A percentile compares a stretch with the other conserved stretches of the same genome.
These are phyloP conservation scores for Aspergillus chevalieri DNA, from an alignment of 2,329 filamentous ascomycete genomes.

Conservation along the genomic window DNA sequence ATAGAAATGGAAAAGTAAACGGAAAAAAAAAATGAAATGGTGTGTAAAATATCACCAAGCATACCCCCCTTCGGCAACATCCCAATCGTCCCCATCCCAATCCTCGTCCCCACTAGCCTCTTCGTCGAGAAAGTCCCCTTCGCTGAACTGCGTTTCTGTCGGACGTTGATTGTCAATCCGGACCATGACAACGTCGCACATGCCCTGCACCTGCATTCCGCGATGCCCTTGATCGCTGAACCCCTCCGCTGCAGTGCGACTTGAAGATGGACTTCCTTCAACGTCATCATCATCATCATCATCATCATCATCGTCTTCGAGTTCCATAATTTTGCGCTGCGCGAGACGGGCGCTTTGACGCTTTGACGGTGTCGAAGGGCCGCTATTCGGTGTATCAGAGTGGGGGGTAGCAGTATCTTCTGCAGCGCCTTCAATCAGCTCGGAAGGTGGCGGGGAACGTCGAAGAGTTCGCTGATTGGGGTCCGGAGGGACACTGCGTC, in stretches of 20 bases:
- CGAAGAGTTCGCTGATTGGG: constrained; percentile 22
- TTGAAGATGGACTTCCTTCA: constrained; percentile 2
- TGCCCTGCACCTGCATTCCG: constrained; percentile 43
- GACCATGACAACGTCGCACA: constrained; percentile 54
- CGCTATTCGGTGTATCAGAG: constrained; percentile 12
- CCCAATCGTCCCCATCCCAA: constrained; percentile 49
- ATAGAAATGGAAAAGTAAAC: not conserved
- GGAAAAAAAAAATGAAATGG: not conserved
- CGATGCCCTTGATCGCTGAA: constrained; percentile 5
- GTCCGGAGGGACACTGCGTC: constrained; percentile 27
- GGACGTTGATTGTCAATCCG: constrained; percentile 58
- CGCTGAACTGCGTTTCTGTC: constrained; percentile 52
- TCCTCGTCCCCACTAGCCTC: constrained; percentile 58
- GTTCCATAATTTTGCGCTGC: constrained; percentile 19
- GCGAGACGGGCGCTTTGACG: constrained; percentile 37
- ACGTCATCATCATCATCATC: not conserved
- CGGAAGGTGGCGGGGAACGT: constrained; percentile 3
- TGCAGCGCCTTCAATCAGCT: not conserved
- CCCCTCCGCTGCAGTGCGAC: constrained; percentile 5
- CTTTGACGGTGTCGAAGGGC: constrained; percentile 20
- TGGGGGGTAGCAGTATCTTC: constrained; percentile 4
- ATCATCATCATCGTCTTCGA: constrained; percentile 16
- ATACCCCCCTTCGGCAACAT: constrained; percentile 14
- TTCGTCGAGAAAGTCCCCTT: constrained; percentile 55
- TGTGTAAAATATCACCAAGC: constrained; percentile 14